Base-by-base conservation (phyloP, 108 stramenopile species). In the Schizochytrium sp. region DNA sequence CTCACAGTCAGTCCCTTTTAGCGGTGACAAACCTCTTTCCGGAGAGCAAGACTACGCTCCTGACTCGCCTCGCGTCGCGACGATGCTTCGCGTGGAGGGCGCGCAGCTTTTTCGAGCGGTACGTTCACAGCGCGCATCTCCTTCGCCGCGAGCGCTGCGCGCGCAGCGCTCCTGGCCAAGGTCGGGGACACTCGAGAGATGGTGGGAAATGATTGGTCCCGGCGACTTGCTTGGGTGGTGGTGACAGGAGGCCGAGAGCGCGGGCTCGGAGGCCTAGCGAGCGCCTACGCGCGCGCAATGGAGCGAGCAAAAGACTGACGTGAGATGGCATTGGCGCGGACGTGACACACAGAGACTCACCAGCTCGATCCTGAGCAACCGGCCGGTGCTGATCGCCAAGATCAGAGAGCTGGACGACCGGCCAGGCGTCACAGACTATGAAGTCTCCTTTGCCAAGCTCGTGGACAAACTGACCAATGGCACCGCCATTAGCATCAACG, bases 401-500 rank as follows among this genome's bases (percentile, higher is more conserved):
- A 83, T 83, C 28, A 21, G 76, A 12, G 76, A 83, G 51, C 51
- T 83, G 76, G 76, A 83, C 28, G 76, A 83, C 45, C 19, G 51
- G 12, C 76, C 76, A 1, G 87, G 87, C n/a, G 34, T 60, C 23
- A 5, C 58, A 55, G 93, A 90, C 59, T 90, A 89, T 57, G 94
- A 94, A 72, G 94, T 91, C 45, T 72, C 88, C 83, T 93, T 94
- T 76, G 59, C 93, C 23, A 92, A 97, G 34, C 90, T 99, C 29
- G 48, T 99, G 43, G 98, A 99, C 87, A 91, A 92, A 60, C 94
- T 99, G 91, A 98, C 98, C 60, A 98, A 98, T 90, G 99, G 99
- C 5, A 96, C 95, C 5, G 90, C 92, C 60, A 95, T 99, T 44
- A 98, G 98, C 90, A 99, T 99, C 92, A 99, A 99, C 91, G 95